Evolutionary conservation across 2,329 filamentous ascomycete species (phyloP).

Genomic region (Exophiala spinifera): DNA sequence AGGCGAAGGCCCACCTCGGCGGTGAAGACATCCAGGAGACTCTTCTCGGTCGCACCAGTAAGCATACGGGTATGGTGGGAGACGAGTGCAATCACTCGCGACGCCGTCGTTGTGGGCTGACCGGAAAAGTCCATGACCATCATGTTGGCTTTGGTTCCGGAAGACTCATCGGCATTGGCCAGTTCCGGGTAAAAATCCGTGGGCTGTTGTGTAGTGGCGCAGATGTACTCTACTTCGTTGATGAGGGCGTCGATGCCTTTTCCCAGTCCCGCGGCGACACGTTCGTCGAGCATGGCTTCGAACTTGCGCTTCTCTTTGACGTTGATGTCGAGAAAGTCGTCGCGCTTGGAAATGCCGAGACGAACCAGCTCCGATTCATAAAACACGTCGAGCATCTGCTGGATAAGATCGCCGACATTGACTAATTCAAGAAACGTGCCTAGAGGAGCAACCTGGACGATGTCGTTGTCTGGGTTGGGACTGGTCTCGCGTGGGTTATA

Average conservation of each 20-base stretch:
- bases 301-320: constrained; percentile 97
- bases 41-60: constrained; percentile 92
- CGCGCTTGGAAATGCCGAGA: constrained; percentile 79
- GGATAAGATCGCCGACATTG: constrained; percentile 95
- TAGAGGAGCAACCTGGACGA: constrained; percentile 70
- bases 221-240: constrained; percentile 95
- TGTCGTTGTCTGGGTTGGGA: constrained; percentile 62
- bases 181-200: constrained; percentile 81
- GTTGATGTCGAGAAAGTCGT: constrained; percentile 90
- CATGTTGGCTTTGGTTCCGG: constrained; percentile 5
- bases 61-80: constrained; percentile 89
- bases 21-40: constrained; percentile 97
- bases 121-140: constrained; percentile 43
- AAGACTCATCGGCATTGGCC: constrained; percentile 1
- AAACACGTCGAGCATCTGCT: constrained; percentile 98
- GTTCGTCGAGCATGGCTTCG: constrained; percentile 97
- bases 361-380: constrained; percentile 91
- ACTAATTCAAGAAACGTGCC: constrained; percentile 96
- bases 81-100: constrained; percentile 78
- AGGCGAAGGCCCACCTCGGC: constrained; percentile 92
- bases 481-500: constrained; percentile 82
- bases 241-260: constrained; percentile 98
- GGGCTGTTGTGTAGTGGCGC: constrained; percentile 78
- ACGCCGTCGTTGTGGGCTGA: constrained; percentile 69
- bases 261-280: constrained; percentile 90